Base-by-base conservation (phyloP, 2,329 filamentous ascomycete genomes). In the Trichoderma breve region DNA sequence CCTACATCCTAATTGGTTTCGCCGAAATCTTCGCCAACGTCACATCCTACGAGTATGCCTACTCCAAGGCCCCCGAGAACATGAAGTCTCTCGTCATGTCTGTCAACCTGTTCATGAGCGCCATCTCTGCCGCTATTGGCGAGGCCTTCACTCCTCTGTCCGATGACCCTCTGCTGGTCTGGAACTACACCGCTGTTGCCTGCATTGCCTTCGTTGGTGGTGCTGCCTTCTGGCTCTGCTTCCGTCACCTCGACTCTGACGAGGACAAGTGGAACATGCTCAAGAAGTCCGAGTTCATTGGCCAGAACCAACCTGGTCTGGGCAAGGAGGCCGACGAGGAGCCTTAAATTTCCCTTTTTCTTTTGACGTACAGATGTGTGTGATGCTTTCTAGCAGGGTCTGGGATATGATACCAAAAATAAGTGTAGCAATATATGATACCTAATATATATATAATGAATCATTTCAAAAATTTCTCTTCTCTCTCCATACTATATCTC, bases 41-140 rank as follows among this genome's bases (percentile, higher is more conserved):
- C 72, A 87, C 86, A 18, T 90, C 89, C 1, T 88, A 92, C 74
- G 92, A 94, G 79, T 93, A 93, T 74, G 92, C 92, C 39, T 94
- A 90, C 83, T 91, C 90, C 79, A 93, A 93, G 81, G 91, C 92
- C 0, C 92, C 92, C 30, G 89, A 87, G 77, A 94, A 93, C 83
- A 95, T 95, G 92, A 90, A 91, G 75, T 92, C 90, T 1, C 85
- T 94, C n/a, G 91, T 95, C 76, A 86, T 88, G 80, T 88, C 88
- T 24, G 84, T 94, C 76, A 90, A 90, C 78, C 85, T 93, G 51
- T 90, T 92, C 83, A 93, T 89, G 86, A 90, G 85, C 34, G 92
- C 91, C 71, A 85, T 94, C 75, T 89, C 90, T 1, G 85, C 90
- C 34, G 91, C 92, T 43, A 82, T 94, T 64, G 91, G 90, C n/a